Base-by-base conservation (phyloP, 2,329 filamentous ascomycete genomes). In the Monascus ruber region DNA sequence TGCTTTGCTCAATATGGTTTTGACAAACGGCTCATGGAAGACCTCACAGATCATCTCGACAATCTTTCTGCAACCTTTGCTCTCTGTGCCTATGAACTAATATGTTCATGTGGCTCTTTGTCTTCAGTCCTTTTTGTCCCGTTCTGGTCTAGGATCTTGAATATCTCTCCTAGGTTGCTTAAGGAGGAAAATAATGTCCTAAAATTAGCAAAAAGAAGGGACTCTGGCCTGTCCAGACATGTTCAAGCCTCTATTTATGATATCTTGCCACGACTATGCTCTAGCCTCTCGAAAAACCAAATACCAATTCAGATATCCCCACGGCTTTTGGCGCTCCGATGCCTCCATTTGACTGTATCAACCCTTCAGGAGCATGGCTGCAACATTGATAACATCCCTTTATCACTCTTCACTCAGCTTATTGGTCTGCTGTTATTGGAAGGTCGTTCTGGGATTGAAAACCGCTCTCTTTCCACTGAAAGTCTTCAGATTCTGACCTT, bases 1-100 rank as follows among this genome's bases (percentile, higher is more conserved):
- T 59, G 62, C 26, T 87, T 94, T 50, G 72, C 83, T 17, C 80
- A 87, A 44, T 80, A 85, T 47, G 77, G 78, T 5, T 76, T 83
- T 40, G 83, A 85, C 44, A 73, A 78, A 39, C 74, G 74, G 26
- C 68, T 95, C 10, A 74, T 86, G 38, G 69, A 74, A 34, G 73
- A 75, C 33, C 67, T 83, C 6, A 71, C 69, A 1, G 66, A 69
- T 36, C 76, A 81, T 51, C 61, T 69, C 1, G 82, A 87, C 53
- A 47, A 55, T 29, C 42, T 64, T 11, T 55, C 54, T 24, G 42
- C 46, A 9, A 54, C 55, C 9, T 47, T 66, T 26, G 47, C 51
- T 33, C 42, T 59, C 7, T 60, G 55, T 42, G 54, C 55, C 5
- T 64, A 56, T 43, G 50, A 44, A 9, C 40, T 66, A 11, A 48